Base-by-base conservation (phyloP, 139 green algal species). In the Deuterostichococcus epilithicus region DNA sequence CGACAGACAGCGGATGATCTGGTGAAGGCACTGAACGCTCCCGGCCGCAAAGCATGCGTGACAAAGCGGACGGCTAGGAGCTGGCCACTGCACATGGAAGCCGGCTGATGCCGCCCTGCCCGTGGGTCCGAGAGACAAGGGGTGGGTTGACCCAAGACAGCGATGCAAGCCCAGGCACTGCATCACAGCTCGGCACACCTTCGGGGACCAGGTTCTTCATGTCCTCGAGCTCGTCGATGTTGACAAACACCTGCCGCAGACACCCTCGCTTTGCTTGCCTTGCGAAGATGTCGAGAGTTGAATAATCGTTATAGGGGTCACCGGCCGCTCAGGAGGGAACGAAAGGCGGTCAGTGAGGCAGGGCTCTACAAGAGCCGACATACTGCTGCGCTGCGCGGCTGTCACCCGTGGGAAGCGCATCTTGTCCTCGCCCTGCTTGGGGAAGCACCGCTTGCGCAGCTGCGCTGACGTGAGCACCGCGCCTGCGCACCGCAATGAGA, bases 21-120 rank as follows among this genome's bases (percentile, higher is more conserved):
- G 25, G 13, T 63, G 28, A 26, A 89, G 38, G 60, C 88, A 81
- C 34, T 84, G 8, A 52, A 52, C 42, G 8, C 13, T 13, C 42
- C 8, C 8, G 8, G 8, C 42, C 8, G 42, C 42, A 52, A 52
- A 52, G 42, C 75, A 1, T 4, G 60, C 0, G 66, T 76, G 32
- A 89, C 35, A 37, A 47, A 86, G n/a, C n/a, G n/a, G n/a, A n/a
- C n/a, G n/a, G n/a, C n/a, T n/a, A n/a, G n/a, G n/a, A n/a, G n/a
- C n/a, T n/a, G n/a, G n/a, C n/a, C n/a, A n/a, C 34, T 26, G 73
- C 72, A 68, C 36, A n/a, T 5, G 63, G 63, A 13, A 77, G 47
- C 22, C 68, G 37, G n/a, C n/a, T n/a, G n/a, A n/a, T n/a, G n/a
- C n/a, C n/a, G n/a, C n/a, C n/a, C n/a, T n/a, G n/a, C n/a, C n/a